phyloP scores from a whole-genome alignment of 164 flowering plant genomes.

The Vitis riparia region DNA sequence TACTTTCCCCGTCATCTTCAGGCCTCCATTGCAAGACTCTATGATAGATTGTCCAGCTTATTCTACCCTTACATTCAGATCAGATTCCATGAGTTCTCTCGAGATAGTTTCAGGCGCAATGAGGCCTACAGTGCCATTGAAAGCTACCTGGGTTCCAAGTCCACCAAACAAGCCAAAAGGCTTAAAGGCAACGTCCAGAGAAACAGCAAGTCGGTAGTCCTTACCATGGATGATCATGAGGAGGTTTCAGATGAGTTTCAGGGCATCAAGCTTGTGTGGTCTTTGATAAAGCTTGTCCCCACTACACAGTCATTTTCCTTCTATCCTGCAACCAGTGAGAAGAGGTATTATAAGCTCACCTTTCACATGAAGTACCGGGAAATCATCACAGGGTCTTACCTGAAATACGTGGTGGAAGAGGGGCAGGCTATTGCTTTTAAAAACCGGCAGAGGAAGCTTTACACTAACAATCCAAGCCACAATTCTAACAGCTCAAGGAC shows the following conservation, averaged over 20 bases:
- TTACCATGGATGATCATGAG: slow-evolving; percentile 3
- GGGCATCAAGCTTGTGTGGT: not conserved
- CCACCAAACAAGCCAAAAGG: not conserved
- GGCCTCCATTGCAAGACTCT: not conserved
- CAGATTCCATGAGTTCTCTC: slow-evolving; percentile 1
- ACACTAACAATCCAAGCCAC: not conserved
- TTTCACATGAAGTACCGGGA: not conserved
- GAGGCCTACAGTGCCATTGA: not conserved
- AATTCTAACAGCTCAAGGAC: not conserved
- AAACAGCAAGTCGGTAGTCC: not conserved
- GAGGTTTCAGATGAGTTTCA: not conserved
- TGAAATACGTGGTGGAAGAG: not conserved
- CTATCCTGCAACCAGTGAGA: not conserved
- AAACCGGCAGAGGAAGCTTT: slow-evolving; percentile 10
- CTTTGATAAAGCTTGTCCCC: not conserved
- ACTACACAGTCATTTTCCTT: not conserved
- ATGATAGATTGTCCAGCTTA: not conserved
- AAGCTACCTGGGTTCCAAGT: slow-evolving; percentile 2
- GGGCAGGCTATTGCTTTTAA: not conserved
- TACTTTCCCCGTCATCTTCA: not conserved
- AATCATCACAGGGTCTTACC: not conserved
- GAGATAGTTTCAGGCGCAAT: not conserved
- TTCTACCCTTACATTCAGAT: slow-evolving; percentile 2
- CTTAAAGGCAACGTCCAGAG: not conserved
- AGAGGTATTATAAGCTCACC: not conserved